Evolutionary conservation across 2,329 filamentous ascomycete genomes (phyloP).

Genomic region (Triangularia verruculosa): DNA sequence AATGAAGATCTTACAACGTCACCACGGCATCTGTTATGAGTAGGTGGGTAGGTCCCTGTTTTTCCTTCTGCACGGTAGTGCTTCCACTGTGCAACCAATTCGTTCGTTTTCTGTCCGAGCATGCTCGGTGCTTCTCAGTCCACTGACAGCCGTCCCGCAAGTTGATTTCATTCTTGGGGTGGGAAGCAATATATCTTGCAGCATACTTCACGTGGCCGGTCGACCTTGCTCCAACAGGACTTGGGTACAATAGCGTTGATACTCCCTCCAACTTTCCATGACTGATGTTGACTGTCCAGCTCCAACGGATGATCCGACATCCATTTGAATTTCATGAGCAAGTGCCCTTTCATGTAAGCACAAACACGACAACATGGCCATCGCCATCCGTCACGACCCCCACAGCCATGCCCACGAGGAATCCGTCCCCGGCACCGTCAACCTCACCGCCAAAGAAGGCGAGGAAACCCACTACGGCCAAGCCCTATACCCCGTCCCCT

Average conservation of each 20-base stretch:
- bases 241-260: not conserved
- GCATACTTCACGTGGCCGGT: not conserved
- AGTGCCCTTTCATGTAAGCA: not conserved
- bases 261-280: not conserved
- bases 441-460: slow-evolving; percentile 39
- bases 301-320: not conserved
- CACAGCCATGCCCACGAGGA: slow-evolving; percentile 54
- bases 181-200: not conserved
- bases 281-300: not conserved
- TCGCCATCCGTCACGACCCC: slow-evolving; percentile 3
- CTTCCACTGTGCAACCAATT: not conserved
- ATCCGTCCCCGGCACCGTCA: slow-evolving; percentile 55
- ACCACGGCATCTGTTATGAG: not conserved
- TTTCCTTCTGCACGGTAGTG: not conserved
- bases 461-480: slow-evolving; percentile 54
- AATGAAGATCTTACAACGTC: not conserved
- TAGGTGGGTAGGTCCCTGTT: too few species aligned
- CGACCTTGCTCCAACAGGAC: not conserved
- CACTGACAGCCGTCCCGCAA: not conserved
- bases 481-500: slow-evolving; percentile 56
- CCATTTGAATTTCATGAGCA: not conserved
- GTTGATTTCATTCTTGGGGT: not conserved
- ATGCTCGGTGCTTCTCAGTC: not conserved
- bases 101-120: not conserved
- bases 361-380: not conserved